Base-by-base conservation (phyloP, 2,329 filamentous ascomycete genomes). In the Stagonosporopsis rhizophila region DNA sequence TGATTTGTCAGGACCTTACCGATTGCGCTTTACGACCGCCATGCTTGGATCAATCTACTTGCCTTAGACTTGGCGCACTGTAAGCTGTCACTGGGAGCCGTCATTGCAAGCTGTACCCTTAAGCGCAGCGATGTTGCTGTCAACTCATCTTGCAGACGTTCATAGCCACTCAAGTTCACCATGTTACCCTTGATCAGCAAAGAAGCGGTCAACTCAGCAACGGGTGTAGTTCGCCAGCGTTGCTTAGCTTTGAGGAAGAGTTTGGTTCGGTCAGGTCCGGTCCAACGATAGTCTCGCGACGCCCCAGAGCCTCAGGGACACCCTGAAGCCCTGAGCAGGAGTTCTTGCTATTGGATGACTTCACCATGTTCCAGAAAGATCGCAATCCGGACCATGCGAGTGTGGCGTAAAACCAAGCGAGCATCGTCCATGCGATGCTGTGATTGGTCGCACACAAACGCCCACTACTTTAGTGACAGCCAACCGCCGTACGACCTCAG, bases 401-500 rank as follows among this genome's bases (percentile, higher is more conserved):
- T 39, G 59, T 63, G 62, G 58, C 58, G 62, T 51, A 44, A 46
- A 45, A 27, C 42, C 44, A 53, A 58, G 40, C 51, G 41, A 50
- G 41, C 51, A 54, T 42, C 38, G 28, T 27, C 25, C 3, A 14
- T 35, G 44, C n/a, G 14, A 42, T 46, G 28, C 19, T 46, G 19
- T 63, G 60, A 63, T 63, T 65, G 60, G 62, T 39, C 19, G 45
- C 7, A 23, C n/a, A 35, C 42, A 56, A 51, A 58, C 58, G 60
- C 58, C 58, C 49, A 27, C 56, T 59, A 60, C 55, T 59, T 55
- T 60, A 57, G 55, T 49, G 48, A 35, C 54, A 61, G 53, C 63
- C 63, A 66, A 60, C 62, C 58, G 48, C 53, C 52, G 57, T 58
- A 55, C 63, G 48, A 66, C 62, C 56, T 60, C 44, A 38, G 28